Percentiles rank a stretch among this genome's conserved stretches.
Conservation (phyloP, 805 yeast species). For the Candida jianshihensis region DNA sequence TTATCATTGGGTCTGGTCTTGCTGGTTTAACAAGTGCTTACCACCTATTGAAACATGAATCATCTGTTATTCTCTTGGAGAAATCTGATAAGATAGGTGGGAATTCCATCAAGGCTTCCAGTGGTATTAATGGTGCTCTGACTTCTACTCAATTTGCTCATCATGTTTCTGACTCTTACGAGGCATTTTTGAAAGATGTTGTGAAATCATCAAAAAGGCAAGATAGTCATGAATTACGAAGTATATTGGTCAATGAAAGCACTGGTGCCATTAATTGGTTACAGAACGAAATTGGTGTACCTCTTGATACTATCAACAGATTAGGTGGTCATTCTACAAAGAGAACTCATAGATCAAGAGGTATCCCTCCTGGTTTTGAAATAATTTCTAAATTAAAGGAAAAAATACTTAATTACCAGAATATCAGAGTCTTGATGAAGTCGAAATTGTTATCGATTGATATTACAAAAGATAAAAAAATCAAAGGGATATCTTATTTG, state of each 20-base stretch:
- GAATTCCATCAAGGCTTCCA: slow-evolving; percentile 54
- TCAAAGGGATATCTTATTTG: slow-evolving; percentile 37
- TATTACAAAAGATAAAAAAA: slow-evolving; percentile 21
- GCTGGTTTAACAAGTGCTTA: slow-evolving; percentile 69
- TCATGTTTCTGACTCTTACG: slow-evolving; percentile 48
- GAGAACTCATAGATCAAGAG: slow-evolving; percentile 74
- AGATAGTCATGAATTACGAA: slow-evolving; percentile 53
- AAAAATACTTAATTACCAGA: slow-evolving; percentile 25
- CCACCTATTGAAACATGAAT: slow-evolving; percentile 34
- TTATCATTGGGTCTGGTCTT: slow-evolving; percentile 77
- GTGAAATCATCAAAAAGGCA: slow-evolving; percentile 55
- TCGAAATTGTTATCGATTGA: slow-evolving; percentile 31
- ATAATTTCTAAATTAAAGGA: slow-evolving; percentile 41
- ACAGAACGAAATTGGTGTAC: slow-evolving; percentile 52
- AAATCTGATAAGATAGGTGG: slow-evolving; percentile 47
- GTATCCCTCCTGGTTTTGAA: slow-evolving; percentile 54
- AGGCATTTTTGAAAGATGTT: slow-evolving; percentile 59
- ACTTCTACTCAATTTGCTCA: slow-evolving; percentile 51
- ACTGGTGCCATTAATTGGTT: slow-evolving; percentile 70
- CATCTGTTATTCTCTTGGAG: slow-evolving; percentile 41
- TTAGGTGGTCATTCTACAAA: slow-evolving; percentile 79
- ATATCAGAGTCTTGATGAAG: slow-evolving; percentile 31
- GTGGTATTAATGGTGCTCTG: slow-evolving; percentile 65
- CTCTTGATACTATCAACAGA: slow-evolving; percentile 61
- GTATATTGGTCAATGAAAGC: slow-evolving; percentile 53